Evolutionary conservation across 257 asterid genomes (phyloP).

Genomic region (Plantago ovata): DNA sequence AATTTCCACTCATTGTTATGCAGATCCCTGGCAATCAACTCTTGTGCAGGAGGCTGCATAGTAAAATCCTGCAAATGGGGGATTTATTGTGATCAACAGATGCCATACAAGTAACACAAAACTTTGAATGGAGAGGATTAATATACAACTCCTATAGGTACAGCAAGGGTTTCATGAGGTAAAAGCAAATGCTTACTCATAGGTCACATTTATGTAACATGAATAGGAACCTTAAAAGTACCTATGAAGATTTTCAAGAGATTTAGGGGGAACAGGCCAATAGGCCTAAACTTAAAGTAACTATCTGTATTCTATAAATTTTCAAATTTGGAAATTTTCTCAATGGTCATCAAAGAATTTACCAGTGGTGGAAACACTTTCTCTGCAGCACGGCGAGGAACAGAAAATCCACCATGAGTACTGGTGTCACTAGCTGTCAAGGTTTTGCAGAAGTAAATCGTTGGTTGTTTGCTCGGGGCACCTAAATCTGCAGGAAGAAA

Average conservation of each 20-base stretch:
- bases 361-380: conserved; percentile 86
- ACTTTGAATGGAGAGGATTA: too few relatives aligned
- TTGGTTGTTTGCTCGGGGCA: conserved; percentile 66
- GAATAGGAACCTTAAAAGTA: too few relatives aligned
- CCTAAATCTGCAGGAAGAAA: conserved; percentile 78
- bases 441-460: conserved; percentile 74
- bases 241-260: too few relatives aligned
- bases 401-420: conserved; percentile 87
- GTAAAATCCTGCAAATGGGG: conserved; percentile 51
- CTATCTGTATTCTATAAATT: too few relatives aligned
- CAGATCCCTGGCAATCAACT: conserved; percentile 73
- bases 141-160: too few relatives aligned
- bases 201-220: too few relatives aligned
- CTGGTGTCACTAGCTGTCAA: conserved; percentile 82
- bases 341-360: background rate
- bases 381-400: conserved; percentile 88
- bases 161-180: too few relatives aligned
- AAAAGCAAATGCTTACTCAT: too few relatives aligned
- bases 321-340: background rate
- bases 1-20: conserved; percentile 86
- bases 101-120: background rate
- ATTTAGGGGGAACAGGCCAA: too few relatives aligned
- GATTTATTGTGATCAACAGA: conserved; percentile 10
- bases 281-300: too few relatives aligned
- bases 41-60: conserved; percentile 82